Conservation (phyloP, 352 stramenopile species). For the Phytophthora palmivora region DNA sequence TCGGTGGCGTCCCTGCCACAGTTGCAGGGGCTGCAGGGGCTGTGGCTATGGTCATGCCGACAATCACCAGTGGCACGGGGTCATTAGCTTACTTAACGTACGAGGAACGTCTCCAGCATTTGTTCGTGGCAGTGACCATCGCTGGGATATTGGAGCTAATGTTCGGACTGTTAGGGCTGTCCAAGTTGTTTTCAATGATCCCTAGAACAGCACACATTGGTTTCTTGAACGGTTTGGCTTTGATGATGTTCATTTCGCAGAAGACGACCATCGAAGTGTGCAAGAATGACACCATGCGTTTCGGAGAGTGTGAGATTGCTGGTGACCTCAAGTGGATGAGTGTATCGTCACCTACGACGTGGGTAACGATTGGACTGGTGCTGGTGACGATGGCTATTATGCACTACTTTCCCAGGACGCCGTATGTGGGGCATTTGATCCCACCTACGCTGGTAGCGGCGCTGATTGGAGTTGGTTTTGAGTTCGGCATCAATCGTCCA, state of each 20-base stretch:
- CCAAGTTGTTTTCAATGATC: constrained; percentile 93
- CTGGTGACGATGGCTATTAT: constrained; percentile 89
- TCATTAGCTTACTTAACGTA: constrained; percentile 62
- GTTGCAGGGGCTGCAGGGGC: constrained; percentile 90
- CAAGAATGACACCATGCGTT: constrained; percentile 53
- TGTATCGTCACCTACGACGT: constrained; percentile 53
- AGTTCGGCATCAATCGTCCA: constrained; percentile 72
- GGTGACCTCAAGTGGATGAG: constrained; percentile 83
- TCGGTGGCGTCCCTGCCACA: constrained; percentile 91
- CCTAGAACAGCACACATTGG: constrained; percentile 95
- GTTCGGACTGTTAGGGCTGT: constrained; percentile 83
- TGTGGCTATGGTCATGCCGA: constrained; percentile 92
- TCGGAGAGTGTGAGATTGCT: constrained; percentile 79
- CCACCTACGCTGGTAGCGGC: constrained; percentile 84
- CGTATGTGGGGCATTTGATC: constrained; percentile 69
- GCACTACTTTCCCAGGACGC: constrained; percentile 77
- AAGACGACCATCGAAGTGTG: constrained; percentile 92
- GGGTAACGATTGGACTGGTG: constrained; percentile 74
- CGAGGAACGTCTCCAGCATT: constrained; percentile 79
- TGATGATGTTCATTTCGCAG: constrained; percentile 96
- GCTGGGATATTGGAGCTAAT: constrained; percentile 88
- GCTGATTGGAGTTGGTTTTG: no score
- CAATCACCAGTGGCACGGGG: constrained; percentile 67
- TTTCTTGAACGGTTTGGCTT: constrained; percentile 95
- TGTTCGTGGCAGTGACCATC: constrained; percentile 90